Evolutionary conservation across 805 yeast species (phyloP), one percentile per base, ranked within the genome.

Genomic region (Isabelozyma heimii): DNA sequence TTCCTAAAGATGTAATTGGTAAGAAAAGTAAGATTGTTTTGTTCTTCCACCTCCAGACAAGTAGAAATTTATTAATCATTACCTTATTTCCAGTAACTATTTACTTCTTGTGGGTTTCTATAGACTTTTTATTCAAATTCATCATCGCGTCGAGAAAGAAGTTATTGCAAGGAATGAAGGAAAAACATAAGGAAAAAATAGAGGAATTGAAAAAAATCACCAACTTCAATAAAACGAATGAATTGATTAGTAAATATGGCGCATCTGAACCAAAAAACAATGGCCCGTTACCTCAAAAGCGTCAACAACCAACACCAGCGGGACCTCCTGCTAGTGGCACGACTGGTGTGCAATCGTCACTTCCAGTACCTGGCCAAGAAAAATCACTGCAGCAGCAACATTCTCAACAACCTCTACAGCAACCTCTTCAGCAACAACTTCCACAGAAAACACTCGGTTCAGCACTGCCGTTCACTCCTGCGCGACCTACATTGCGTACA

Each of bases 221-320:
- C 13, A 86, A 88, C 54, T 92, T 82, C 64, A 80, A 86, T 57
- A 77, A 84, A 12, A 88, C 97, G 0, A 84, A 83, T 64, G 83
- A 86, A n/a, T 73, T 91, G 42, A 69, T 91, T 41, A 80, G 77
- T 45, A 76, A 91, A 58, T 91, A 63, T 45, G 74, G 59, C 28
- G 53, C 53, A 17, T 33, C 47, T 16, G 47, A 46, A 16, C 40
- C 42, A 20, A 33, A 24, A n/a, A 37, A 14, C 17, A 20, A 20
- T 20, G 40, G 17, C 9, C 8, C 40, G 10, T 15, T 14, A 37
- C 40, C 40, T n/a, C 40, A 37, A n/a, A n/a, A n/a, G 6, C 16
- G 16, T 37, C 26, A 20, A 27, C 44, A 28, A 44, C 26, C 27
- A 33, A 28, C 28, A 28, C 28, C 39, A 38, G 8, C 5, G 8